Base-by-base conservation (phyloP, 768 basidiomycete genomes). In the Candolleomyces aberdarensis region DNA sequence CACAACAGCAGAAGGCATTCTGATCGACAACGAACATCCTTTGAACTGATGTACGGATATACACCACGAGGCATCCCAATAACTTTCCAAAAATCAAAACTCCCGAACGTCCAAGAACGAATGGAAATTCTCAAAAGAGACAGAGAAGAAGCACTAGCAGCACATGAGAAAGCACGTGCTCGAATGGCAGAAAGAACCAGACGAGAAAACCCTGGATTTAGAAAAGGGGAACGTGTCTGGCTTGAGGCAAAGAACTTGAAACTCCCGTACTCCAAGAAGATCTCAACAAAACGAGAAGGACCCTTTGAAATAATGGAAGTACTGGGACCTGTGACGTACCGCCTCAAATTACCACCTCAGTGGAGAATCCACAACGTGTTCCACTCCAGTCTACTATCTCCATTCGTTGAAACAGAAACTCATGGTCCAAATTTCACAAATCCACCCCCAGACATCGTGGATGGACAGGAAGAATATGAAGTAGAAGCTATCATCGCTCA, bases 1-100 rank as follows among this genome's bases (percentile, higher is more conserved):
- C 60, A 69, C 51, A 72, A 71, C 49, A 62, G 62, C 15, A 0
- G 48, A 39, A 57, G 48, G 1, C 64, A 69, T 44, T 32, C 65
- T 0, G 63, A 67, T 22, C n/a, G 49, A 48, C 26, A 17, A 3
- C 40, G 60, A 3, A 58, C 70, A 0, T 65, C 70, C 4, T 72
- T 70, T 31, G 32, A 71, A 59, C 57, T 71, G 0, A 67, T 69
- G 17, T 39, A 63, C 1, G 65, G 67, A 51, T 11, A 8, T 11
- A 52, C 0, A 53, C 59, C 59, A 22, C 13, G 31, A 11, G 59
- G 36, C 1, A 19, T 63, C 11, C 60, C 64, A 10, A 32, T 39
- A 22, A 3, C 65, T 0, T 65, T 60, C 17, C 36, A 62, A 47
- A 11, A 59, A 7, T 36, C 59, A 3, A 53, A 63, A 29, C 61